A percentile compares a stretch with the other conserved stretches of the same genome.
phyloP scores from a whole-genome alignment of 2,329 filamentous ascomycete species.

The Colletotrichum musicola region DNA sequence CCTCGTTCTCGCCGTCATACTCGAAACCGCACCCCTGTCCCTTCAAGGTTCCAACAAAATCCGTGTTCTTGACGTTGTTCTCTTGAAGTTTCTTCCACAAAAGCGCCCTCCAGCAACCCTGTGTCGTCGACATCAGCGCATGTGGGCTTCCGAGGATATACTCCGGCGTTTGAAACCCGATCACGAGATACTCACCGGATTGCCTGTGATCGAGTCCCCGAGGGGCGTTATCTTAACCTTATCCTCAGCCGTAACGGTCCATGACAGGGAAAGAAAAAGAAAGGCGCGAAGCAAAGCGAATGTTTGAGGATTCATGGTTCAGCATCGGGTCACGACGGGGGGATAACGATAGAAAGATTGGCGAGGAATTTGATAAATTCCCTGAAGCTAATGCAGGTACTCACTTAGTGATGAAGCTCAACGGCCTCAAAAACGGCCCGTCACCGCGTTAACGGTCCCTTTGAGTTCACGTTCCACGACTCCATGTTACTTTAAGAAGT shows the following conservation, averaged over 20 bases:
- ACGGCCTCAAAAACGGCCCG: too few relatives aligned
- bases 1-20: conserved; percentile 59
- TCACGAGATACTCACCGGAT: conserved; percentile 36
- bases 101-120: conserved; percentile 50
- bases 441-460: too few relatives aligned
- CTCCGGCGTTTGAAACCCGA: neutral
- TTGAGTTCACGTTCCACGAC: too few relatives aligned
- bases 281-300: neutral
- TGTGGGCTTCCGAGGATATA: neutral
- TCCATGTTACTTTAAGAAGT: neutral
- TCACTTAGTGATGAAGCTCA: too few relatives aligned
- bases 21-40: conserved; percentile 50
- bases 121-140: neutral
- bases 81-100: conserved; percentile 48
- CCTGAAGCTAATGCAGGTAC: too few relatives aligned
- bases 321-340: too few relatives aligned
- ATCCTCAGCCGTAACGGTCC: neutral
- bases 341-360: too few relatives aligned
- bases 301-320: too few relatives aligned
- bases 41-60: conserved; percentile 51
- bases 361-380: too few relatives aligned
- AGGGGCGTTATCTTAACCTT: conserved; percentile 43
- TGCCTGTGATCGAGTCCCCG: conserved; percentile 46
- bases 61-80: conserved; percentile 47
- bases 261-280: neutral